phyloP scores from a whole-genome alignment of 352 stramenopile species.

The Paralagenidium karlingii region DNA sequence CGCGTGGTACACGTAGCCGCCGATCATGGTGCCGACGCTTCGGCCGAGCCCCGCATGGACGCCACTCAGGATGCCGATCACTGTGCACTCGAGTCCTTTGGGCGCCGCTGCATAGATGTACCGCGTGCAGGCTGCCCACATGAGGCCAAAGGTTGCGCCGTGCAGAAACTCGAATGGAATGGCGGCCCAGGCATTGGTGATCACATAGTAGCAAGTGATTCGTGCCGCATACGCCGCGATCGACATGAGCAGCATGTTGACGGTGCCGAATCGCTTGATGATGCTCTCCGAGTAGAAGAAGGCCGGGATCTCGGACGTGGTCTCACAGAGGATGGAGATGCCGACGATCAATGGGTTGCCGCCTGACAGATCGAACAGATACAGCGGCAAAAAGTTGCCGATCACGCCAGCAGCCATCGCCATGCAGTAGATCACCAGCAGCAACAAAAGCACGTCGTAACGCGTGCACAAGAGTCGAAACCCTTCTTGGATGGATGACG shows the following conservation, averaged over 20 bases:
- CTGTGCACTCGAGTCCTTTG: conserved; percentile 44
- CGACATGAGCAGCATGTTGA: conserved; percentile 57
- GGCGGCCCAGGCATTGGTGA: conserved; percentile 62
- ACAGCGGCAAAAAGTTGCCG: conserved; percentile 70
- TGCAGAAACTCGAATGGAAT: conserved; percentile 76
- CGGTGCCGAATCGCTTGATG: conserved; percentile 49
- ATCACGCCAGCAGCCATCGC: conserved; percentile 68
- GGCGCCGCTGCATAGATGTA: conserved; percentile 59
- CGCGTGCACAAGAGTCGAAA: conserved; percentile 20
- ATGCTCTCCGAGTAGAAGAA: conserved; percentile 70
- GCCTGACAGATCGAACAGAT: conserved; percentile 66
- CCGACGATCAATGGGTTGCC: conserved; percentile 60
- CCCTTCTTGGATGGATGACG: conserved; percentile 30
- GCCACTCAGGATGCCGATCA: conserved; percentile 65
- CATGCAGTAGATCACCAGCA: conserved; percentile 65
- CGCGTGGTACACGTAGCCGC: conserved; percentile 63
- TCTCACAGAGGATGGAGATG: conserved; percentile 66
- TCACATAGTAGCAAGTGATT: conserved; percentile 57
- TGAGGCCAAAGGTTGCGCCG: conserved; percentile 53
- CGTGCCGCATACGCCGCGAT: conserved; percentile 60
- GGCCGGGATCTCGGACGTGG: conserved; percentile 54
- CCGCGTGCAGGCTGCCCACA: conserved; percentile 58
- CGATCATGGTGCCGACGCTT: conserved; percentile 44
- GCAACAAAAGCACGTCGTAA: conserved; percentile 45
- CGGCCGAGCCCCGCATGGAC: conserved; percentile 58